Conservation (phyloP, 2,329 filamentous ascomycete genomes). For the Beauveria scarabaeidicola region DNA sequence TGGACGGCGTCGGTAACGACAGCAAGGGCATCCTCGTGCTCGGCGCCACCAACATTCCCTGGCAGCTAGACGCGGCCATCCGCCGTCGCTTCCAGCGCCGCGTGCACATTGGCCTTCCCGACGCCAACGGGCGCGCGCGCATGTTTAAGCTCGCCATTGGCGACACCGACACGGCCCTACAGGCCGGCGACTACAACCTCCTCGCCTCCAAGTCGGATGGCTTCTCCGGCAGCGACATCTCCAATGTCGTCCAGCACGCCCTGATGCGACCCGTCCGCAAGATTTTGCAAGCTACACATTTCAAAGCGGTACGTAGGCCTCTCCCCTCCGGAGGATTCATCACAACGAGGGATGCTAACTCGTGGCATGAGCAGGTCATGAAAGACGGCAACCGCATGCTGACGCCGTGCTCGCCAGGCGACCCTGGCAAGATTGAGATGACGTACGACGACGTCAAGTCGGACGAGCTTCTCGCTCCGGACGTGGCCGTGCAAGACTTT, state of each 20-base stretch:
- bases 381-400: conserved; percentile 59
- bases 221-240: conserved; percentile 93
- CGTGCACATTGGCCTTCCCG: conserved; percentile 91
- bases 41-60: conserved; percentile 95
- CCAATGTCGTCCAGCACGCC: conserved; percentile 89
- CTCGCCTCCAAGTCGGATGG: conserved; percentile 80
- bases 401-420: conserved; percentile 91
- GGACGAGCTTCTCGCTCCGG: conserved; percentile 77
- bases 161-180: conserved; percentile 79
- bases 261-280: conserved; percentile 96
- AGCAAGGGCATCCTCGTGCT: conserved; percentile 89
- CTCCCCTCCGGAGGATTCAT: not conserved
- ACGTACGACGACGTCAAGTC: conserved; percentile 81
- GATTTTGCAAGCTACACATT: conserved; percentile 95
- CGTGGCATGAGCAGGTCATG: conserved; percentile 46
- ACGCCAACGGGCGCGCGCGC: conserved; percentile 73
- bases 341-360: not conserved
- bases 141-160: conserved; percentile 98
- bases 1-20: conserved; percentile 97
- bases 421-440: conserved; percentile 81
- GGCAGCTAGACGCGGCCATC: conserved; percentile 95
- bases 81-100: conserved; percentile 90
- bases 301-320: conserved; percentile 63
- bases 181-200: conserved; percentile 66
- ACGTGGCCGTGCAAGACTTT: conserved; percentile 85